Evolutionary conservation across 768 basidiomycete species (phyloP), one percentile per base, ranked within the genome.

Genomic region (Rhodotorula graminis): DNA sequence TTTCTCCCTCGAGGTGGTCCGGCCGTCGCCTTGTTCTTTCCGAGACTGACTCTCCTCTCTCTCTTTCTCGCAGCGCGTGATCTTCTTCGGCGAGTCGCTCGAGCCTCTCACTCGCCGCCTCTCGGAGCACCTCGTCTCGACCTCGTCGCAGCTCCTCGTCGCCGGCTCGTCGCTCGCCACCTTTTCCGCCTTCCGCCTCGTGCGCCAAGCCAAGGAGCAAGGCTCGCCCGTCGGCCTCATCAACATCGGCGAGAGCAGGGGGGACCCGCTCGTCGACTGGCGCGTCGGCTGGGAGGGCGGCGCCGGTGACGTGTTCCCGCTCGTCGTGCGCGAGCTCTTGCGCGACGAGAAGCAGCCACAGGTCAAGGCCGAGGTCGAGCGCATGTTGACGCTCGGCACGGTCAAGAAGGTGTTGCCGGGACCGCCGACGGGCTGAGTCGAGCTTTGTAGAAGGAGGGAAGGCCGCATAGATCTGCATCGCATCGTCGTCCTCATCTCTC

Each of bases 121-220:
- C 27, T 31, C 44, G 15, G 67, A 62, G 37, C 47, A 46, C 25
- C 44, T 75, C 46, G 78, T 94, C 52, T 86, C 88, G 70, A 78
- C 80, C 15, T 83, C 87, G 31, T 88, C 91, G 64, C 84, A 87
- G 58, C 81, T 97, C 0, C 85, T 98, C 58, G 82, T 95, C 53
- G 82, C 95, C 50, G 95, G 94, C 47, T 94, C 93, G 0, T 93
- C 92, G 1, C 86, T 96, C 40, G 93, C 95, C 1, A 97, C 94
- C 0, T 96, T 90, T 81, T 93, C 91, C 12, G 92, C 93, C 5
- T 96, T 89, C 81, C 85, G 93, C 76, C 82, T 97, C 44, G 83
- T 94, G 60, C 92, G 89, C 80, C 88, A 87, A 75, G 92, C 93
- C 2, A 79, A 90, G 10, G 87, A 90, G 71, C 82, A 87, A 25